These are phyloP conservation scores for Talaromyces sp. DNA, from an alignment of 2,329 filamentous ascomycete genomes.

Conservation along the genomic window DNA sequence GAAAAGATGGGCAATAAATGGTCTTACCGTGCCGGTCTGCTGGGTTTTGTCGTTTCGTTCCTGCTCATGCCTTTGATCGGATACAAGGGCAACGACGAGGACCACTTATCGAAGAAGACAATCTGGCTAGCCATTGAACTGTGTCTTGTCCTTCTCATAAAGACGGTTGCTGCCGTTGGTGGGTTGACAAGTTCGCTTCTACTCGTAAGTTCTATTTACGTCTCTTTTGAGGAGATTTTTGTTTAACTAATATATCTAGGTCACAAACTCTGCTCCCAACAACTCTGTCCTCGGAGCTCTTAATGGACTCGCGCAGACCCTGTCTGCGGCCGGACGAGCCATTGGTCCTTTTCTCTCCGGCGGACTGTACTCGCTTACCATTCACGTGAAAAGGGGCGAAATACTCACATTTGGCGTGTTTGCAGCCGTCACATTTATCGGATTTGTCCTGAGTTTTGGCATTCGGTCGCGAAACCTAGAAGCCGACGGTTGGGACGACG, in stretches of 20 bases:
- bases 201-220: conserved; percentile 55
- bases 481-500: conserved; percentile 51
- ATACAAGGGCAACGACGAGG: conserved; percentile 60
- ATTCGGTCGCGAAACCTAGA: conserved; percentile 63
- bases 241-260: conserved; percentile 45
- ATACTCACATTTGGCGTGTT: conserved; percentile 83
- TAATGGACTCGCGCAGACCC: conserved; percentile 89
- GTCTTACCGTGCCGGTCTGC: conserved; percentile 73
- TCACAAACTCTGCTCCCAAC: conserved; percentile 88
- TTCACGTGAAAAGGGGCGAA: conserved; percentile 70
- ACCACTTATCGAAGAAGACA: conserved; percentile 54
- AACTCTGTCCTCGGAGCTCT: conserved; percentile 81
- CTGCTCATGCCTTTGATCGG: conserved; percentile 85
- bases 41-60: conserved; percentile 78
- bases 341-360: conserved; percentile 86
- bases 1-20: conserved; percentile 77
- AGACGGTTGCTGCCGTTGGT: conserved; percentile 85
- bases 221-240: neutral
- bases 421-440: conserved; percentile 73
- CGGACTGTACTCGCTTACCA: conserved; percentile 75
- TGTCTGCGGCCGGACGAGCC: conserved; percentile 85
- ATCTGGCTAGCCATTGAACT: conserved; percentile 75
- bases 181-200: conserved; percentile 85
- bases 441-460: conserved; percentile 73
- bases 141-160: conserved; percentile 74